Evolutionary conservation across 2,329 filamentous ascomycete species (phyloP).

Genomic region (Clarireedia homoeocarpa): DNA sequence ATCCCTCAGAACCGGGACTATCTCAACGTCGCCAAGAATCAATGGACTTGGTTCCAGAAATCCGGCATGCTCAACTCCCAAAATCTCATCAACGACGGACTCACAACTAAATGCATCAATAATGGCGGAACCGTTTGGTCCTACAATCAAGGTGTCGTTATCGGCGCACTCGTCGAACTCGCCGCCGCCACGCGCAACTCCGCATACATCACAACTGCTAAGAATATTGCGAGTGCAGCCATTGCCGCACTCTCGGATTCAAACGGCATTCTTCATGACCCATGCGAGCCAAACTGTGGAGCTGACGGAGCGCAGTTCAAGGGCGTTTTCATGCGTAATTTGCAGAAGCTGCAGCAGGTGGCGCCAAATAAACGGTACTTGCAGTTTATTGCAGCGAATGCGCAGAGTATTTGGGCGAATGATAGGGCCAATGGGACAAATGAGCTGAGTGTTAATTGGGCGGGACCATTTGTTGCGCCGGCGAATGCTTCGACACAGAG

Average conservation of each 20-base stretch:
- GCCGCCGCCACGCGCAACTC: constrained; percentile 40
- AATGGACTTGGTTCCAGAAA: constrained; percentile 43
- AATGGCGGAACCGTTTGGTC: constrained; percentile 37
- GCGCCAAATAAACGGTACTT: constrained; percentile 43
- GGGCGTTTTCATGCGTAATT: constrained; percentile 60
- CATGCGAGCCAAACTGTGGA: constrained; percentile 40
- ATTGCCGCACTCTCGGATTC: constrained; percentile 38
- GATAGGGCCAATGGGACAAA: constrained; percentile 39
- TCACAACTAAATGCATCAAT: constrained; percentile 42
- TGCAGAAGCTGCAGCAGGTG: constrained; percentile 42
- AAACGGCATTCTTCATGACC: constrained; percentile 45
- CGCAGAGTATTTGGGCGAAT: constrained; percentile 56
- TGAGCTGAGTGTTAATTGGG: constrained; percentile 55
- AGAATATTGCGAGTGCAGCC: constrained; percentile 46
- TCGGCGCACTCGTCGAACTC: constrained; percentile 50
- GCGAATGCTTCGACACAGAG: constrained; percentile 54
- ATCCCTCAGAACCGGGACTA: constrained; percentile 46
- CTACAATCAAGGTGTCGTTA: constrained; percentile 55
- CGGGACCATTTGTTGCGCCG: constrained; percentile 45
- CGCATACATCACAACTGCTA: constrained; percentile 38
- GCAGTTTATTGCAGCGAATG: constrained; percentile 53
- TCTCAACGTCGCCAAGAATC: constrained; percentile 42
- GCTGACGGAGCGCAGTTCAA: constrained; percentile 62
- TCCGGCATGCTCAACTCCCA: constrained; percentile 41
- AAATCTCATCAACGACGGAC: constrained; percentile 45